Base-by-base conservation (phyloP, 2,329 filamentous ascomycete species). In the Penicillium sp. region DNA sequence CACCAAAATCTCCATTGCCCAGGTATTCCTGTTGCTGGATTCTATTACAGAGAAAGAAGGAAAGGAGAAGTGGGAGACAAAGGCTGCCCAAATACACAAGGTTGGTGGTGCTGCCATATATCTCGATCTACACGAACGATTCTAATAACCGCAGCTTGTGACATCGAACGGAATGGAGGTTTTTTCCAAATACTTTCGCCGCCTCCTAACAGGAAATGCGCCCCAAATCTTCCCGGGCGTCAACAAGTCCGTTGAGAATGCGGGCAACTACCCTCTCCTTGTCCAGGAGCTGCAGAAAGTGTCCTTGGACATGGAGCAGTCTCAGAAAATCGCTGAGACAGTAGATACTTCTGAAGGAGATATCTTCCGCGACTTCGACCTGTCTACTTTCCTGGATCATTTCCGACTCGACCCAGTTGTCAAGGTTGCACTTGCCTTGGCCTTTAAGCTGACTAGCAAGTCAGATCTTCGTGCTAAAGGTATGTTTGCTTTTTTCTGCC, bases 141-240 rank as follows among this genome's bases (percentile, higher is more conserved):
- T 40, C 42, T 54, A 34, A 48, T 48, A 50, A 50, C 50, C 47
- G 8, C 61, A 96, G 90, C 87, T 97, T 74, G 89, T 97, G 79
- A 88, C 96, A 85, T 92, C 93, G 70, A 88, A 96, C 92, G 92
- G 92, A 72, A 99, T 99, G 93, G 95, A 99, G 82, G 92, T 97
- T 72, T 97, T 92, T 75, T 87, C 90, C 59, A 95, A 92, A 81
- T 97, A 94, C 76, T 96, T 99, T 77, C 88, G 91, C 76, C 90
- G 93, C 76, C 82, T 97, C 73, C 85, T 99, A 71, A 89, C 89
- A 76, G 88, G 88, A 78, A 97, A 97, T 85, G 91, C 92, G 68
- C 81, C 88, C 61, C 88, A 94, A 70, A 94, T 99, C 73, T 97
- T 97, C 72, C 88, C 91, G 50, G 86, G 89, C 61, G 81, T 87